A percentile compares a stretch with the other conserved stretches of the same genome.
Conservation (phyloP, 1,284 basidiomycete genomes). For the Trichosporon ovoides region DNA sequence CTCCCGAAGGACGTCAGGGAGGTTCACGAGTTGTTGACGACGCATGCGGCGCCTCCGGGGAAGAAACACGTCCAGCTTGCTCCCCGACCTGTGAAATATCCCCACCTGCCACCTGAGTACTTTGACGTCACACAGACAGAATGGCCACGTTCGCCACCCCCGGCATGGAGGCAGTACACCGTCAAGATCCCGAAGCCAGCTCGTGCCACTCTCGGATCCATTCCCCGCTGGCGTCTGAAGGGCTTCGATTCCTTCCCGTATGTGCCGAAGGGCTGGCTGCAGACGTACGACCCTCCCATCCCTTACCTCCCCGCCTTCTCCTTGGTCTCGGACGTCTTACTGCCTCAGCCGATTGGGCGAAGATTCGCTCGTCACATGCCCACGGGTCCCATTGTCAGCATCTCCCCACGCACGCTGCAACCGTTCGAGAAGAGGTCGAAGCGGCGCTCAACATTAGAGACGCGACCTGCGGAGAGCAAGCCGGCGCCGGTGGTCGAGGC, state of each 20-base stretch:
- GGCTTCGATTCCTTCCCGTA: slow-evolving; percentile 17
- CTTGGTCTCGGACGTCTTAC: slow-evolving; percentile 64
- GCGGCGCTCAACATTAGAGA: slow-evolving; percentile 14
- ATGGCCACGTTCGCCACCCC: slow-evolving; percentile 46
- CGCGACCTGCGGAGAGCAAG: neutral
- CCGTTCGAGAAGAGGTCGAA: slow-evolving; percentile 36
- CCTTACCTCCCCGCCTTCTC: slow-evolving; percentile 57
- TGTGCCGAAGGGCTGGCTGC: slow-evolving; percentile 59
- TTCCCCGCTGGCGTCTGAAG: slow-evolving; percentile 20
- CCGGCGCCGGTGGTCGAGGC: neutral
- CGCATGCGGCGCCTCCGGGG: neutral
- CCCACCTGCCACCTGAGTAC: slow-evolving; percentile 23
- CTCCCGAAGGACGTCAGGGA: neutral
- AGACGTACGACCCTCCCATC: slow-evolving; percentile 71
- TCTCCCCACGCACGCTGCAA: slow-evolving; percentile 32
- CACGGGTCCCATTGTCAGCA: slow-evolving; percentile 32
- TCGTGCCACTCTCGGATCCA: slow-evolving; percentile 18
- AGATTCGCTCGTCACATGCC: slow-evolving; percentile 30
- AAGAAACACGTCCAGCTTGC: slow-evolving; percentile 6
- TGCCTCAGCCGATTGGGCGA: slow-evolving; percentile 45
- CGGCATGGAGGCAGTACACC: slow-evolving; percentile 55
- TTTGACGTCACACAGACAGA: slow-evolving; percentile 40
- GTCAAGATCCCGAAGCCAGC: slow-evolving; percentile 59
- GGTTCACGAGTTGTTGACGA: neutral
- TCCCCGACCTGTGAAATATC: slow-evolving; percentile 1